A percentile compares a stretch with the other conserved stretches of the same genome.
Conservation (phyloP, 2,329 filamentous ascomycete species). For the Scopulariopsis brevicaulis region DNA sequence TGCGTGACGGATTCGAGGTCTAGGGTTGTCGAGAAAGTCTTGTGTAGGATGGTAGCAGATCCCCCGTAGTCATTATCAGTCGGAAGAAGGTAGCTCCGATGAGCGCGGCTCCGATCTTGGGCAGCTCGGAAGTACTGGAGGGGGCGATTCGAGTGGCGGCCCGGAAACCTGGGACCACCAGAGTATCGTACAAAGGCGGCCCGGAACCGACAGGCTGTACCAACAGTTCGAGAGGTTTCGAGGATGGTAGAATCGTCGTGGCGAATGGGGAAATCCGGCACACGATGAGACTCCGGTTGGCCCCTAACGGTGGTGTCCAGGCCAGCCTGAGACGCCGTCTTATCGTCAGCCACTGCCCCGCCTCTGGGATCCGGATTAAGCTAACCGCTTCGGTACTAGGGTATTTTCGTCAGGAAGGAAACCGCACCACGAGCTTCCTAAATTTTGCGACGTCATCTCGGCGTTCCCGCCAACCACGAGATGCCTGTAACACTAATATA, state of each 20-base stretch:
- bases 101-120: neutral
- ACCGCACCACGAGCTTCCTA: too few species aligned
- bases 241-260: neutral
- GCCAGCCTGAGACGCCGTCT: neutral
- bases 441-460: too few species aligned
- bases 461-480: too few species aligned
- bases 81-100: neutral
- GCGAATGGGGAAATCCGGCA: neutral
- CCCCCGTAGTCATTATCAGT: conserved; percentile 3
- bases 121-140: neutral
- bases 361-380: neutral
- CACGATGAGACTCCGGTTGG: neutral
- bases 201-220: neutral
- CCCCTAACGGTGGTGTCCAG: neutral
- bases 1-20: conserved; percentile 1
- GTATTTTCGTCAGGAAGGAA: neutral
- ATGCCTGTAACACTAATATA: too few species aligned
- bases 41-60: neutral
- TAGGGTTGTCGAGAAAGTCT: neutral
- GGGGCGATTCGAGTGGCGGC: neutral
- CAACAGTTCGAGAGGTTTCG: neutral
- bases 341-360: neutral
- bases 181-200: neutral
- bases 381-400: neutral
- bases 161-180: neutral